Base-by-base conservation (phyloP, 2,329 filamentous ascomycete genomes). In the Calonectria leucothoes region DNA sequence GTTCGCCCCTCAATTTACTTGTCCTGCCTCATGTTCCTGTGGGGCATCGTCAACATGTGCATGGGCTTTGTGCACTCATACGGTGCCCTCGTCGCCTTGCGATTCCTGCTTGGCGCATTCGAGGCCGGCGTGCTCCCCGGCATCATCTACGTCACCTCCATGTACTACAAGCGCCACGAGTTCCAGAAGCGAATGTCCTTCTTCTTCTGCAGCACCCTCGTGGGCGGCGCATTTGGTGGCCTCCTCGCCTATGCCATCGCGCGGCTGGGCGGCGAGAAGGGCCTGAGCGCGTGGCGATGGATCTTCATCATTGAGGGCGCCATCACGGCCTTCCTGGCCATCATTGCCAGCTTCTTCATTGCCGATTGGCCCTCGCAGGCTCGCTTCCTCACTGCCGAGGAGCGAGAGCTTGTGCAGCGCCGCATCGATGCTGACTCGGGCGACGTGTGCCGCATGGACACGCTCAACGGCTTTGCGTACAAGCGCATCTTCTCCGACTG, bases 101-200 rank as follows among this genome's bases (percentile, higher is more conserved):
- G 84, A 4, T 84, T 86, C 71, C 80, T 87, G 7, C 79, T 87
- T 23, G 86, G 85, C 20, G 76, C 83, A 17, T 84, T 85, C 49
- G 86, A 87, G 75, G 82, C 84, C 25, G 85, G 84, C 27, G 77
- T 85, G 3, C 73, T 82, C 0, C 81, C 81, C 2, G 81, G 81
- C 14, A 85, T 86, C 71, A 83, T 88, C 35, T 88, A 88, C 77
- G 79, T 88, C 29, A 86, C 86, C 0, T 87, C 86, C 23, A 86
- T 86, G 79, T 89, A 87, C 79, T 89, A 90, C 79, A 86, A 85
- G 69, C 82, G 87, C 31, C 84, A 87, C 74, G 87, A 89, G 77
- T 85, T 87, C 45, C 87, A 89, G 77, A 84, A 83, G 77, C 86
- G 88, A 68, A 83, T 87, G 74, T 85, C 82, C 67, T 79, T 85